A percentile compares a stretch with the other conserved stretches of the same genome.
Conservation (phyloP, 495 filamentous ascomycete genomes). For the Apodospora peruviana region DNA sequence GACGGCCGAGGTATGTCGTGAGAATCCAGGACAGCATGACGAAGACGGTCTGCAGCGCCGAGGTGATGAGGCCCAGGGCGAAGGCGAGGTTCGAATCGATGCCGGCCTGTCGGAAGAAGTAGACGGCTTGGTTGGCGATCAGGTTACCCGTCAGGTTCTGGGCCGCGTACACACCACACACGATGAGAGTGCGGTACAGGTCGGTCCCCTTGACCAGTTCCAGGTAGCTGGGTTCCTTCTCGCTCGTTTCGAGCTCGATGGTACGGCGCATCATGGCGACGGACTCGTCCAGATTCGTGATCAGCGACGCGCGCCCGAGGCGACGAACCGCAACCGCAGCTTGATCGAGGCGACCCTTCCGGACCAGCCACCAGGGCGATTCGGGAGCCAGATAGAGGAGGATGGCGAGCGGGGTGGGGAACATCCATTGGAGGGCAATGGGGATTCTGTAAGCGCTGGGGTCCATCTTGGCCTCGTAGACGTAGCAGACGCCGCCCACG, state of each 20-base stretch:
- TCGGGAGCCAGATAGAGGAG: constrained; percentile 43
- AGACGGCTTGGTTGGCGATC: constrained; percentile 34
- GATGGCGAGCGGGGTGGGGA: constrained; percentile 33
- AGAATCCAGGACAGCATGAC: constrained; percentile 51
- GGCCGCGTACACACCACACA: constrained; percentile 39
- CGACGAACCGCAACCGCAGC: constrained; percentile 33
- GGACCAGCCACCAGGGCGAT: constrained; percentile 45
- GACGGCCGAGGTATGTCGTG: constrained; percentile 39
- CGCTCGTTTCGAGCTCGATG: constrained; percentile 19
- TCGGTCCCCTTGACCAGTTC: constrained; percentile 43
- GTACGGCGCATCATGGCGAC: constrained; percentile 32
- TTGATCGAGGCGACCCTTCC: constrained; percentile 35
- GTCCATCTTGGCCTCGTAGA: constrained; percentile 30
- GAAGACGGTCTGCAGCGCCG: constrained; percentile 44
- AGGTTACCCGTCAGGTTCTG: constrained; percentile 31
- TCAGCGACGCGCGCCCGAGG: constrained; percentile 23
- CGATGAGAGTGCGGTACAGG: constrained; percentile 41
- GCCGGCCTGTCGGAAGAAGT: constrained; percentile 32
- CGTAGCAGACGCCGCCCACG: constrained; percentile 39
- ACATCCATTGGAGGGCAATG: constrained; percentile 45
- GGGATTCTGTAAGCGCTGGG: constrained; percentile 39
- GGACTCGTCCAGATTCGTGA: constrained; percentile 32
- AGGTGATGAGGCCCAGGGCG: constrained; percentile 43
- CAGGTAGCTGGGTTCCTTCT: constrained; percentile 23
- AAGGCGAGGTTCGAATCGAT: constrained; percentile 33